phyloP scores from a whole-genome alignment of 129 eudicot genomes.

The Helianthus tuberosus region DNA sequence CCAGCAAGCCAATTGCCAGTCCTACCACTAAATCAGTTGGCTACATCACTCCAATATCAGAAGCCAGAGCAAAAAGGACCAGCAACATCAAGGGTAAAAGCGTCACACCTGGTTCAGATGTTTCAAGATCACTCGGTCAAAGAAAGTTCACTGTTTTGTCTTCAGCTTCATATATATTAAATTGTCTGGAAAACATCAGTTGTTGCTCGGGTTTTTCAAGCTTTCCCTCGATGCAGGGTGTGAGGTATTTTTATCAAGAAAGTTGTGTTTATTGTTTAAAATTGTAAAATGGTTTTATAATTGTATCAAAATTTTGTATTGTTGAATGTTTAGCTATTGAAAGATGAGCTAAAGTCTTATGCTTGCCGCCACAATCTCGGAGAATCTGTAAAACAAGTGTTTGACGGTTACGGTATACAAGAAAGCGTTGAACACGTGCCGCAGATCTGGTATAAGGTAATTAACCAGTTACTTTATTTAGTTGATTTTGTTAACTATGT shows the following conservation, averaged over 20 bases:
- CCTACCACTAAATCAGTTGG: no score
- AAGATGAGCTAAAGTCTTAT: constrained; percentile 74
- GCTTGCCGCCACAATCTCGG: constrained; percentile 57
- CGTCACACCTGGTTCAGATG: no score
- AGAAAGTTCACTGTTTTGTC: constrained; percentile 63
- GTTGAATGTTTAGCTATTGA: constrained; percentile 53
- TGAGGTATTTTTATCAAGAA: constrained; percentile 44
- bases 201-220: constrained; percentile 90
- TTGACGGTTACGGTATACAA: constrained; percentile 54
- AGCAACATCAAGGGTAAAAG: no score
- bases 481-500: no score
- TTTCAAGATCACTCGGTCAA: no score
- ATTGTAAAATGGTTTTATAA: background rate
- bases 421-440: constrained; percentile 71
- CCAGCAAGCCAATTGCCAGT: constrained; percentile 55
- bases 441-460: no score
- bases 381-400: constrained; percentile 56
- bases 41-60: no score
- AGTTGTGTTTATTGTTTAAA: background rate
- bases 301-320: constrained; percentile 16
- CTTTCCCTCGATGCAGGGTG: constrained; percentile 85
- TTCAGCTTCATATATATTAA: constrained; percentile 84
- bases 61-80: no score
- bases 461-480: no score
- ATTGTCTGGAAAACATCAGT: constrained; percentile 70